phyloP scores from a whole-genome alignment of 2,329 filamentous ascomycete genomes.

The Penicillium olsonii region DNA sequence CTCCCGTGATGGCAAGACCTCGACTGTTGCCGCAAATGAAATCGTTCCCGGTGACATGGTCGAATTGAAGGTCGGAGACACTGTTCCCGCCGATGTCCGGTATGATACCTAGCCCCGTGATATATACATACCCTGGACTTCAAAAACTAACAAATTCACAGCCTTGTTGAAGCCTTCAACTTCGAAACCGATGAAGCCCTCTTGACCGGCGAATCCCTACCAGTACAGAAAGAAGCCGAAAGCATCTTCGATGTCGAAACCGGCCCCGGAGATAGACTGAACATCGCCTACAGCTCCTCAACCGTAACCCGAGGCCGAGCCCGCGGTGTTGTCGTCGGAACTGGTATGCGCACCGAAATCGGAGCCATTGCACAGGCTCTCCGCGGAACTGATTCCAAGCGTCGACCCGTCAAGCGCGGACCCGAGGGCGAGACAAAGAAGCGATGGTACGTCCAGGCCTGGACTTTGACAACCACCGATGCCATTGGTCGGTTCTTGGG shows the following conservation, averaged over 20 bases:
- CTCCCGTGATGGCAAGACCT: constrained; percentile 58
- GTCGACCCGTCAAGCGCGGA: constrained; percentile 55
- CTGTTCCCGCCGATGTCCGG: constrained; percentile 62
- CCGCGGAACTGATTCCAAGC: constrained; percentile 58
- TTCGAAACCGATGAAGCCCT: constrained; percentile 72
- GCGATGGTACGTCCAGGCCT: constrained; percentile 55
- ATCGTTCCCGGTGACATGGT: constrained; percentile 65
- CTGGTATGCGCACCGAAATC: constrained; percentile 64
- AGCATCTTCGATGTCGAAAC: constrained; percentile 51
- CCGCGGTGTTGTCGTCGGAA: constrained; percentile 61
- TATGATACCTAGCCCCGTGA: constrained; percentile 33
- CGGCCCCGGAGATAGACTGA: constrained; percentile 61
- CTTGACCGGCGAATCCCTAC: constrained; percentile 63
- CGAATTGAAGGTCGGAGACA: constrained; percentile 60
- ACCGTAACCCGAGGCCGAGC: constrained; percentile 63
- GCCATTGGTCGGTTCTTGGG: constrained; percentile 65
- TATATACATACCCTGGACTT: background rate
- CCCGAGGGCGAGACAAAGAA: constrained; percentile 53
- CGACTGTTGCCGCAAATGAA: constrained; percentile 57
- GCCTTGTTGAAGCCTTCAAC: constrained; percentile 64
- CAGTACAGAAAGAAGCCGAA: constrained; percentile 56
- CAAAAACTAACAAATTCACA: constrained; percentile 11
- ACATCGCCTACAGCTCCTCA: constrained; percentile 64
- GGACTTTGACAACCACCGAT: constrained; percentile 57
- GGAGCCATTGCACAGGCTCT: constrained; percentile 66